Evolutionary conservation across 106 monocot species (phyloP).

Genomic region (Acanthochlamys bracteata): DNA sequence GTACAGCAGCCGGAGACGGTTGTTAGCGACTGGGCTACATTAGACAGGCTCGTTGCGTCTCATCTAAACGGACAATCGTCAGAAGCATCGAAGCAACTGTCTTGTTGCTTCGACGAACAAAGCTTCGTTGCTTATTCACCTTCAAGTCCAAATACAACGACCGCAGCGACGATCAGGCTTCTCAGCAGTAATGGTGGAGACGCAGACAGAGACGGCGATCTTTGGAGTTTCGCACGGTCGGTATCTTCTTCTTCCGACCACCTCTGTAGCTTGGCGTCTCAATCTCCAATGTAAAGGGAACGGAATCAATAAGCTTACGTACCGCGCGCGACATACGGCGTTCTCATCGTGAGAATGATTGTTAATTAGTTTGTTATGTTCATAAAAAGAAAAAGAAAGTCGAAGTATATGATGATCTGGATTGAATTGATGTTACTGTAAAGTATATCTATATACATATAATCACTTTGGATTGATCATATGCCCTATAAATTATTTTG

Average conservation of each 20-base stretch:
- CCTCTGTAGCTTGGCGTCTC: slow-evolving; percentile 22
- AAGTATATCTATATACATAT: no score
- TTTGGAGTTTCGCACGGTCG: slow-evolving; percentile 58
- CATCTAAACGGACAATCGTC: slow-evolving; percentile 52
- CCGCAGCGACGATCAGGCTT: not conserved
- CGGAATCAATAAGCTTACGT: not conserved
- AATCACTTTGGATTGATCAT: no score
- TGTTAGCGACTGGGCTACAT: slow-evolving; percentile 53
- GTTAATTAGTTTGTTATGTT: no score
- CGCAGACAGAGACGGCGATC: slow-evolving; percentile 64
- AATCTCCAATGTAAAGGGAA: slow-evolving; percentile 16
- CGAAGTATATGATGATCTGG: no score
- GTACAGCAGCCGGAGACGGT: slow-evolving; percentile 2
- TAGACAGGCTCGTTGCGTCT: slow-evolving; percentile 65
- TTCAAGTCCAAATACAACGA: not conserved
- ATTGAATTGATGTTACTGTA: no score
- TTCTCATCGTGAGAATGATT: no score
- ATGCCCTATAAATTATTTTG: no score
- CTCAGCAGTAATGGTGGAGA: slow-evolving; percentile 11
- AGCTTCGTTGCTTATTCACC: slow-evolving; percentile 31
- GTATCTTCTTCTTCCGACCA: slow-evolving; percentile 31
- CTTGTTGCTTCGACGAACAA: slow-evolving; percentile 25
- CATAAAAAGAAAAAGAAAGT: no score
- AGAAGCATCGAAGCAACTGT: slow-evolving; percentile 24
- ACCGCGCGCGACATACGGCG: no score